Evolutionary conservation across 345 rosid species (phyloP), one percentile per base, ranked within the genome.

Genomic region (Gossypium anomalum): DNA sequence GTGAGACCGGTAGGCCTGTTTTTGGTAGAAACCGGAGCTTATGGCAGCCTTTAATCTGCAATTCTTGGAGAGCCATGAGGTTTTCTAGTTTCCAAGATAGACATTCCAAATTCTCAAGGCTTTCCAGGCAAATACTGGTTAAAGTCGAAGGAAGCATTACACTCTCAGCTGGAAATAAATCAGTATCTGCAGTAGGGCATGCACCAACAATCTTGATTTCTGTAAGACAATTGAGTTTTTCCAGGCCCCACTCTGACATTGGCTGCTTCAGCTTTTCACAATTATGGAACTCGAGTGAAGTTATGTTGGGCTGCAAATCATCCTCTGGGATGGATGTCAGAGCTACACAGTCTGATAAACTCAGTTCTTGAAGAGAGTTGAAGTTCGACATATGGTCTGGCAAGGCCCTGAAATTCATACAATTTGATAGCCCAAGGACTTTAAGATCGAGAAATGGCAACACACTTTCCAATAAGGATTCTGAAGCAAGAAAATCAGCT

Each of bases 251-350:
- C 1, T 15, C 41, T 19, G 55, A 72, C 51, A 80, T 67, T 2
- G 81, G 79, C 69, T 62, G 70, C 27, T 29, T 45, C 38, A 78
- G 55, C 12, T 78, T 75, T 61, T 44, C 13, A 52, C 83, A 83
- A 3, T 67, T 22, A 5, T 25, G 8, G 7, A 83, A 17, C 11
- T 67, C 41, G 4, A 77, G 57, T 13, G 74, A 38, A 20, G 66
- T 29, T 34, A 82, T n/a, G 58, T 75, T 77, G n/a, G 75, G 76
- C 2, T 83, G 82, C n/a, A 79, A 74, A 66, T 79, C 75, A 11
- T 60, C 75, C 20, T 51, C 67, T 3, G 82, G 77, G 38, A 82
- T 74, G 34, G 72, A 82, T 43, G 16, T 51, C 14, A 79, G 51
- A 41, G 12, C 61, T 3, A 0, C 13, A 27, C 77, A 77, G 48